Evolutionary conservation across 345 rosid species (phyloP).

Genomic region (Bruguiera gymnorhiza): DNA sequence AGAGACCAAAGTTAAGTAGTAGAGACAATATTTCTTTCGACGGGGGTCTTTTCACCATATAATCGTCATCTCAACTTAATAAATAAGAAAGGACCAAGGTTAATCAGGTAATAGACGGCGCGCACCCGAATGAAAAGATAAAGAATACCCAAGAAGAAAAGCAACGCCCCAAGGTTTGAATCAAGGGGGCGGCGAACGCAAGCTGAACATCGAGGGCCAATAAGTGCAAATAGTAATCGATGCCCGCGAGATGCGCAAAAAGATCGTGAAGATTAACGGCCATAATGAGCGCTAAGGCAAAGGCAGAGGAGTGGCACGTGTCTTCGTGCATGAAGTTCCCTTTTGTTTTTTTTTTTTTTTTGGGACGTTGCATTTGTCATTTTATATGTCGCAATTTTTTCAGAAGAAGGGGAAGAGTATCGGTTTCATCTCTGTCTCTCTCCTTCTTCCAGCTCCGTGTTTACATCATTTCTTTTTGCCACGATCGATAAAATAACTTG

Average conservation of each 20-base stretch:
- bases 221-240: constrained; percentile 56
- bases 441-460: background rate
- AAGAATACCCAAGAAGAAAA: constrained; percentile 56
- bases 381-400: background rate
- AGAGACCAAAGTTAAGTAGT: background rate
- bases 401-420: too few relatives aligned
- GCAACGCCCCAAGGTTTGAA: constrained; percentile 53
- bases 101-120: too few relatives aligned
- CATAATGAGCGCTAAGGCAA: constrained; percentile 45
- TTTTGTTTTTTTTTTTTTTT: too few relatives aligned
- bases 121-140: constrained; percentile 63
- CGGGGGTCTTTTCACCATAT: too few relatives aligned
- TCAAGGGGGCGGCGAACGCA: constrained; percentile 59
- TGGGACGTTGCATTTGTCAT: background rate
- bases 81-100: background rate
- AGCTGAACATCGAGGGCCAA: constrained; percentile 68
- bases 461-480: constrained; percentile 20
- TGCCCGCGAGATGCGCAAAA: constrained; percentile 71
- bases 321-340: constrained; percentile 39
- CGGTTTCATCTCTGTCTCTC: background rate
- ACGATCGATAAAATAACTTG: constrained; percentile 5
- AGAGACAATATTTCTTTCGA: background rate
- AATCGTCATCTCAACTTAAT: too few relatives aligned
- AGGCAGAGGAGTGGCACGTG: constrained; percentile 35
- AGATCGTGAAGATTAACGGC: constrained; percentile 69